Evolutionary conservation across 257 asterid species (phyloP), one percentile per base, ranked within the genome.

Genomic region (Solanum chilense): DNA sequence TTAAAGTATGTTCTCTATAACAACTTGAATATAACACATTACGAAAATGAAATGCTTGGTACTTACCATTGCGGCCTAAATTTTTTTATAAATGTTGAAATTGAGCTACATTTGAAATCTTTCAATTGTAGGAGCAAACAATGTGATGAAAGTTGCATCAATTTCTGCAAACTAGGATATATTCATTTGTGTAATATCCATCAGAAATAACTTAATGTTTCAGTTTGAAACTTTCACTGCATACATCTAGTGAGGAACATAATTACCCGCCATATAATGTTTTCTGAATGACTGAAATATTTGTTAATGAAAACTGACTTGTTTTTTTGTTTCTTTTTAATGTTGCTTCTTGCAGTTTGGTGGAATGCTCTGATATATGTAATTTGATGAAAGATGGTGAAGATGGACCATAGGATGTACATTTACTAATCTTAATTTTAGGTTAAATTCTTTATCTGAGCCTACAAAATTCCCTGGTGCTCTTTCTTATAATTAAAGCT

Each of bases 371-470:
- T 73, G 99, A 95, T 87, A 93, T 94, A 11, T 96, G 99, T 86
- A 96, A 96, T 92, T 90, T 96, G 93, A 96, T 95, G 69, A 94
- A 95, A 90, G 98, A 94, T 76, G 97, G 97, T 78, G 98, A 95
- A 86, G 98, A 94, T 89, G 98, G 98, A 49, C 98, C 95, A 4
- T 95, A 89, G 85, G 33, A 0, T 85, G 82, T 74, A 60, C 70
- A 73, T 73, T n/a, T 1, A 49, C 60, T 6, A 14, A 52, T 86
- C 39, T 9, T 49, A 49, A 3, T 18, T 47, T 81, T 81, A 16
- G 69, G 70, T 47, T 29, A 49, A 31, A 81, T 81, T 81, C 85
- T 81, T 78, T 81, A 49, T 31, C 56, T 11, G 70, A 31, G 45
- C 85, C 85, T 81, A 81, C 70, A 0, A 49, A 81, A 49, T 49